Evolutionary conservation across 495 filamentous ascomycete genomes (phyloP).

Genomic region (Aspergillus biplanus): DNA sequence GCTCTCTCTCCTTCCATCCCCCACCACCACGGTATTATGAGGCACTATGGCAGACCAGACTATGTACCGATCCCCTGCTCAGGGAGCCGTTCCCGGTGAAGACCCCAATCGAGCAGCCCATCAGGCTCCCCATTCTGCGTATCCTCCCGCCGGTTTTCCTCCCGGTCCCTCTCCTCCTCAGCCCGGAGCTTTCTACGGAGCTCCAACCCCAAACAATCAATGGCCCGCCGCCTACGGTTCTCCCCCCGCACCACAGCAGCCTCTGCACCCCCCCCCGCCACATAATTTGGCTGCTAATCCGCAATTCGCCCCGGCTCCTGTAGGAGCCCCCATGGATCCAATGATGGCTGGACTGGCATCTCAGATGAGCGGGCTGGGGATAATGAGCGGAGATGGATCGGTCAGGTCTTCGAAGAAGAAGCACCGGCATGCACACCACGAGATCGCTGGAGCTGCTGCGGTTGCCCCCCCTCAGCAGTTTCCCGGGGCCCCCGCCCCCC

Average conservation of each 20-base stretch:
- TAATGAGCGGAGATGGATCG: slow-evolving; percentile 64
- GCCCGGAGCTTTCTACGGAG: slow-evolving; percentile 52
- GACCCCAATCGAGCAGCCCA: slow-evolving; percentile 61
- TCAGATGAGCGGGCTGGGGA: slow-evolving; percentile 84
- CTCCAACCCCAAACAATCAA: slow-evolving; percentile 37
- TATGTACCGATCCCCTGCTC: slow-evolving; percentile 75
- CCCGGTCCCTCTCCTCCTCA: slow-evolving; percentile 65
- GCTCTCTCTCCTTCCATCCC: slow-evolving; percentile 11
- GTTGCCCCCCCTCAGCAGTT: slow-evolving; percentile 56
- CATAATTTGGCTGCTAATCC: slow-evolving; percentile 29
- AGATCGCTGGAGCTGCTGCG: slow-evolving; percentile 67
- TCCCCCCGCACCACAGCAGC: slow-evolving; percentile 31
- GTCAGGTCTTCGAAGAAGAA: slow-evolving; percentile 79
- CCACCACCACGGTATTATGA: slow-evolving; percentile 21
- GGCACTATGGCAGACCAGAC: slow-evolving; percentile 71
- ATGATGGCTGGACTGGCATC: slow-evolving; percentile 66
- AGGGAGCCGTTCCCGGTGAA: slow-evolving; percentile 55
- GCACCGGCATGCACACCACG: slow-evolving; percentile 90
- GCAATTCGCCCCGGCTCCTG: slow-evolving; percentile 34
- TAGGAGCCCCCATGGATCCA: slow-evolving; percentile 39
- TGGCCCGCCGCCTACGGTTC: slow-evolving; percentile 48
- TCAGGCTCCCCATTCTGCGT: slow-evolving; percentile 54
- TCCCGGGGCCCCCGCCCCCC: slow-evolving; percentile 46
- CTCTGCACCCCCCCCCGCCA: slow-evolving; percentile 22
- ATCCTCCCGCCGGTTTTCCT: slow-evolving; percentile 41